Conservation (phyloP, 1,284 basidiomycete genomes). For the Sutorius eximius region DNA sequence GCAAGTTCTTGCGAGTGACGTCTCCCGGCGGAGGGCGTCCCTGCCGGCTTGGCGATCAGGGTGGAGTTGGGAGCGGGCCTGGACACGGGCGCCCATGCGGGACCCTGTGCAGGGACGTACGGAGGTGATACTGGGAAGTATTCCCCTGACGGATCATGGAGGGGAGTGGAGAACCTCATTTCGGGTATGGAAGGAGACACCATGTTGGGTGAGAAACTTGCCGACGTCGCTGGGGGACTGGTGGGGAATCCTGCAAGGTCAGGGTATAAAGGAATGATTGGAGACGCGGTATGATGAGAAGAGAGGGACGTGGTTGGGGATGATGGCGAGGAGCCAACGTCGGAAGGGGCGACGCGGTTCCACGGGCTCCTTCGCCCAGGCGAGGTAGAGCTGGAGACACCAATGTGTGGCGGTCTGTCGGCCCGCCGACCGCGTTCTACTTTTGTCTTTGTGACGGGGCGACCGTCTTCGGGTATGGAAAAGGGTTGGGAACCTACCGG, state of each 20-base stretch:
- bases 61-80: background rate
- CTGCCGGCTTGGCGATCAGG: conserved; percentile 6
- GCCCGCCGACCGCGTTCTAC: conserved; percentile 27
- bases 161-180: conserved; percentile 7
- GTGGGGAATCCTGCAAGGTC: conserved; percentile 21
- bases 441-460: conserved; percentile 21
- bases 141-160: conserved; percentile 15
- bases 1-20: conserved; percentile 29
- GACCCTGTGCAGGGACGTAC: conserved; percentile 15
- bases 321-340: conserved; percentile 26
- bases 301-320: conserved; percentile 27
- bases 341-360: conserved; percentile 23
- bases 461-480: conserved; percentile 25
- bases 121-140: conserved; percentile 21
- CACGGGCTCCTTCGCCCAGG: conserved; percentile 27
- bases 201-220: conserved; percentile 15
- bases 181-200: conserved; percentile 21
- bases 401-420: conserved; percentile 18
- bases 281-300: conserved; percentile 24
- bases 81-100: conserved; percentile 16
- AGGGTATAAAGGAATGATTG: conserved; percentile 26
- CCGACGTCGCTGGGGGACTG: conserved; percentile 13
- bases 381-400: conserved; percentile 18
- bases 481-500: conserved; percentile 34
- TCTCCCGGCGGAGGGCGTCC: conserved; percentile 1